Conservation (phyloP, 140 eudicot species). For the Oenanthe javanica region DNA sequence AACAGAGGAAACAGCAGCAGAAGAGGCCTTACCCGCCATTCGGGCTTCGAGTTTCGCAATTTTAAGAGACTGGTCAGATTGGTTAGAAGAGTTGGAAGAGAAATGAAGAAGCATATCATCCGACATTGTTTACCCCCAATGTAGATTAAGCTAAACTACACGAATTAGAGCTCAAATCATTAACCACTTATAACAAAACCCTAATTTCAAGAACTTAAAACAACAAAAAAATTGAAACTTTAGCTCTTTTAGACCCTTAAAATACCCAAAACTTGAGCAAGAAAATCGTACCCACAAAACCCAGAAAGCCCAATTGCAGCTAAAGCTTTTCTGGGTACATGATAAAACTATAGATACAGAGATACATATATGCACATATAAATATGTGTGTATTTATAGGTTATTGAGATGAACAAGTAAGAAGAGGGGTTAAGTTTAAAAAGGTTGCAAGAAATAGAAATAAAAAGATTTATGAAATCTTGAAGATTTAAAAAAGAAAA, state of each 20-base stretch:
- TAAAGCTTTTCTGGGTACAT: neutral
- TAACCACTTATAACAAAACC: neutral
- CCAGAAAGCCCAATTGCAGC: neutral
- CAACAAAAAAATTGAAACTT: neutral
- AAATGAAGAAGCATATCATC: slow-evolving; percentile 78
- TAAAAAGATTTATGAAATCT: neutral
- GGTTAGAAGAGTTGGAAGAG: slow-evolving; percentile 83
- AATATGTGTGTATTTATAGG: neutral
- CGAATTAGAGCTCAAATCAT: neutral
- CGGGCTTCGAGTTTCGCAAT: slow-evolving; percentile 96
- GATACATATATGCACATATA: neutral
- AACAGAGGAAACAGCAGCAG: slow-evolving; percentile 35
- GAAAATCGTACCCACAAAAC: neutral
- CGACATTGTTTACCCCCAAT: slow-evolving; percentile 43
- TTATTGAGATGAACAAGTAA: neutral
- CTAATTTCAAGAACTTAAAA: neutral
- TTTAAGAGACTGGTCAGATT: slow-evolving; percentile 74
- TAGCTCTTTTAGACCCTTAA: neutral
- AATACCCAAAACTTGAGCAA: neutral
- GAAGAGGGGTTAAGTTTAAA: neutral
- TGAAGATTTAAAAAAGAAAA: neutral
- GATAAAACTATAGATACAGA: neutral
- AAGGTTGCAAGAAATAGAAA: neutral
- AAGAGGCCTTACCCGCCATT: slow-evolving; percentile 68
- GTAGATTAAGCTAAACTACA: neutral